A percentile compares a stretch with the other conserved stretches of the same genome.
Conservation (phyloP, 441 rosid genomes). For the Eruca vesicaria region DNA sequence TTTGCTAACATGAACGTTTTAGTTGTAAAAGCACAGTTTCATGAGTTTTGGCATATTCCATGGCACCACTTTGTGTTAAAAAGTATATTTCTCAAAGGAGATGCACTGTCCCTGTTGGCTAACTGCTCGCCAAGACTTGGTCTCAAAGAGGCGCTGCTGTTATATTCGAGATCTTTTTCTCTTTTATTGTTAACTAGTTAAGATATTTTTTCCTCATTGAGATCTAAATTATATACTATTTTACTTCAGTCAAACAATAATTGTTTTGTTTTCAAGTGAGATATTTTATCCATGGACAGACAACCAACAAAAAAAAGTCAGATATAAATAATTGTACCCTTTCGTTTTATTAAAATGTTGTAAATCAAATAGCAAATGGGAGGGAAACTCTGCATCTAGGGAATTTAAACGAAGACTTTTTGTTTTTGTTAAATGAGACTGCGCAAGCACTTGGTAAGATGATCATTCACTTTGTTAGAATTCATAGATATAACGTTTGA, state of each 20-base stretch:
- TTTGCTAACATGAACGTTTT: neutral
- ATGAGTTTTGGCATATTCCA: conserved; percentile 21
- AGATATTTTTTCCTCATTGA: conserved; percentile 10
- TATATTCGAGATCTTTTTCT: conserved; percentile 28
- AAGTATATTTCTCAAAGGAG: neutral
- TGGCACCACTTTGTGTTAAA: neutral
- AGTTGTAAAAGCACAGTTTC: neutral
- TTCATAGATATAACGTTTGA: neutral
- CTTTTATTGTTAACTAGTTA: neutral
- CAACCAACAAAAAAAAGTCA: neutral
- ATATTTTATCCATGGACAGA: neutral
- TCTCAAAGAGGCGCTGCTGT: conserved; percentile 29
- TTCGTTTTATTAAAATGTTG: neutral
- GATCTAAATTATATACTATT: conserved; percentile 15
- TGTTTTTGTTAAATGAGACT: neutral
- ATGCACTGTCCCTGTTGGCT: conserved; percentile 2
- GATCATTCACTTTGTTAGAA: neutral
- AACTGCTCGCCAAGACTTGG: conserved; percentile 25
- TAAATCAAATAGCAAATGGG: conserved; percentile 5
- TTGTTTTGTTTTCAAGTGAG: conserved; percentile 2
- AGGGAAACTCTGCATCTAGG: conserved; percentile 1
- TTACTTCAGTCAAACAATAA: conserved; percentile 8
- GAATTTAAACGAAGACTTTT: neutral
- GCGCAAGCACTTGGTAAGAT: neutral
- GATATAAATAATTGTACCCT: neutral